Evolutionary conservation across 768 basidiomycete genomes (phyloP).

Genomic region (Leucocoprinus birnbaumii): DNA sequence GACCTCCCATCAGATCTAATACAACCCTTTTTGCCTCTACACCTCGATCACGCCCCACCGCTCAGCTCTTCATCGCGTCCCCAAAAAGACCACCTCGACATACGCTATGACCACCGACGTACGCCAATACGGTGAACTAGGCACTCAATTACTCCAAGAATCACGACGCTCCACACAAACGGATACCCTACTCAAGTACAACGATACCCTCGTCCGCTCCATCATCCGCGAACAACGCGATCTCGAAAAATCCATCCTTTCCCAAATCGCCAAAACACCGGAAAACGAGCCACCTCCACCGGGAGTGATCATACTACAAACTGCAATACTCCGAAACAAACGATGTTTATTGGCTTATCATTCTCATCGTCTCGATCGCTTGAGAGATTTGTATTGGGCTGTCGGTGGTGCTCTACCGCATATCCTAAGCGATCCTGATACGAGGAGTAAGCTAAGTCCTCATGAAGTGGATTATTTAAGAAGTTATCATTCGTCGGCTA

Average conservation of each 20-base stretch:
- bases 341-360: slow-evolving; percentile 96
- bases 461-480: slow-evolving; percentile 68
- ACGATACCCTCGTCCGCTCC: slow-evolving; percentile 80
- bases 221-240: slow-evolving; percentile 91
- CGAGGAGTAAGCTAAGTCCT: slow-evolving; percentile 59
- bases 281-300: slow-evolving; percentile 37
- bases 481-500: slow-evolving; percentile 74
- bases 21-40: not conserved
- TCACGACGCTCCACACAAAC: slow-evolving; percentile 82
- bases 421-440: slow-evolving; percentile 64
- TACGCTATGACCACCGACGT: slow-evolving; percentile 42
- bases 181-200: slow-evolving; percentile 88
- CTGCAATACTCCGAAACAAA: slow-evolving; percentile 89
- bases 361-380: slow-evolving; percentile 76
- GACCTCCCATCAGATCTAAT: not conserved
- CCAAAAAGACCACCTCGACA: too few relatives aligned
- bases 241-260: slow-evolving; percentile 59
- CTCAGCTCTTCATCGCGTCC: too few relatives aligned
- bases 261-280: slow-evolving; percentile 31
- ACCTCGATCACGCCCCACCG: too few relatives aligned
- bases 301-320: slow-evolving; percentile 81
- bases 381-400: slow-evolving; percentile 88
- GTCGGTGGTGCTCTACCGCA: slow-evolving; percentile 86
- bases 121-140: slow-evolving; percentile 81
- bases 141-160: slow-evolving; percentile 84